These are phyloP conservation scores for Lactifluus echinatus DNA, from an alignment of 768 basidiomycete genomes.

Conservation along the genomic window DNA sequence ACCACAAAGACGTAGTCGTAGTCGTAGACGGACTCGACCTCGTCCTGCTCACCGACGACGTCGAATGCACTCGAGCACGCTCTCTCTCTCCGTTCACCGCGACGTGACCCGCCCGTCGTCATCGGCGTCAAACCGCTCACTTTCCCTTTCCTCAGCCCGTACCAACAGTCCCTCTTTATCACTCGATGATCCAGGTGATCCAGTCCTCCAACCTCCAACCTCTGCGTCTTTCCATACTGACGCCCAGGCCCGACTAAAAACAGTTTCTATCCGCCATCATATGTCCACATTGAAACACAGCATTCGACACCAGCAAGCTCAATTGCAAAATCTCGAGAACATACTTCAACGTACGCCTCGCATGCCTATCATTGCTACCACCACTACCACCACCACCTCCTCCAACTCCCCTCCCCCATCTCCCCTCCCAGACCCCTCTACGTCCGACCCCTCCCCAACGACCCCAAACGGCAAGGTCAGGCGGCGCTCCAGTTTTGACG, in stretches of 20 bases:
- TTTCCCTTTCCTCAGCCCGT: background rate
- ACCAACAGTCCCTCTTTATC: conserved; percentile 16
- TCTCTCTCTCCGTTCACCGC: background rate
- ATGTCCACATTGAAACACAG: conserved; percentile 76
- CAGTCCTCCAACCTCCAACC: background rate
- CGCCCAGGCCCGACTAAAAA: background rate
- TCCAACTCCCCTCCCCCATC: conserved; percentile 34
- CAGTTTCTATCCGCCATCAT: conserved; percentile 70
- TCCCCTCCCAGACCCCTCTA: conserved; percentile 20
- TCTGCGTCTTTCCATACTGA: background rate
- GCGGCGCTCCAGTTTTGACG: conserved; percentile 64
- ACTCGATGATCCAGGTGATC: conserved; percentile 18
- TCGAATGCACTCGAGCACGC: background rate
- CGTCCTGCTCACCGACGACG: too few species aligned
- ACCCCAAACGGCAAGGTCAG: conserved; percentile 33
- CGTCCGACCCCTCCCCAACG: conserved; percentile 25
- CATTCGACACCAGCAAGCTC: conserved; percentile 79
- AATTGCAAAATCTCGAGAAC: conserved; percentile 61
- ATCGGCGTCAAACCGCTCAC: conserved; percentile 10
- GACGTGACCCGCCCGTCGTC: conserved; percentile 13
- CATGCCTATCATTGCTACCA: conserved; percentile 39
- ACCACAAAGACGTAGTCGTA: conserved; percentile 10
- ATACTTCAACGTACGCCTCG: conserved; percentile 60
- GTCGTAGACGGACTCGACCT: too few species aligned
- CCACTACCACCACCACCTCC: too few species aligned